A percentile compares a stretch with the other conserved stretches of the same genome.
Conservation (phyloP, 805 yeast species). For the Ogataea ganodermae region DNA sequence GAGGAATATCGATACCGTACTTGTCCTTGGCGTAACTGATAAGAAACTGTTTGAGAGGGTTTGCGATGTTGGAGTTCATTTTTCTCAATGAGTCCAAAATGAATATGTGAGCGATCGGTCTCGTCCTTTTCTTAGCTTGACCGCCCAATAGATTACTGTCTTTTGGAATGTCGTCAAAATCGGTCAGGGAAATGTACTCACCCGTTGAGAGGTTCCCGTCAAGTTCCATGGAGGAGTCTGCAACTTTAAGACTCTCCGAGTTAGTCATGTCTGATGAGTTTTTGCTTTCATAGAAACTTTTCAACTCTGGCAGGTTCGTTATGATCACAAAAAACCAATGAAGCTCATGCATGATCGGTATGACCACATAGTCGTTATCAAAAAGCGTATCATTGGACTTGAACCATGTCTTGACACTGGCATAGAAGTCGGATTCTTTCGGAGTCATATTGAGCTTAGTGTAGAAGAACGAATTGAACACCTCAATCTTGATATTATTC, state of each 20-base stretch:
- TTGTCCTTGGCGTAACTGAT: slow-evolving; percentile 70
- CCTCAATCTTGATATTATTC: slow-evolving; percentile 40
- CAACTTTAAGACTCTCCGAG: too few relatives aligned
- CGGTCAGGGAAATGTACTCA: background rate
- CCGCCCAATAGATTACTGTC: slow-evolving; percentile 14
- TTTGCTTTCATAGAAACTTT: slow-evolving; percentile 9
- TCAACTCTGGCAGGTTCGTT: slow-evolving; percentile 46
- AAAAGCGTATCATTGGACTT: slow-evolving; percentile 58
- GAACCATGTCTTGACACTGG: slow-evolving; percentile 77
- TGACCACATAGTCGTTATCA: slow-evolving; percentile 58
- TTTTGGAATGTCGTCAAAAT: slow-evolving; percentile 7
- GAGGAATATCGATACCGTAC: slow-evolving; percentile 47
- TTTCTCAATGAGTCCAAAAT: slow-evolving; percentile 78
- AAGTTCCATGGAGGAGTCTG: too few relatives aligned
- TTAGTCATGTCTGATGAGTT: background rate
- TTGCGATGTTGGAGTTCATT: slow-evolving; percentile 51
- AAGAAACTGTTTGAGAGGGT: slow-evolving; percentile 59
- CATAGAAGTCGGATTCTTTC: slow-evolving; percentile 44
- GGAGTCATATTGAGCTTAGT: slow-evolving; percentile 51
- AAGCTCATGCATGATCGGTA: slow-evolving; percentile 77
- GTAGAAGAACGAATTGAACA: slow-evolving; percentile 84
- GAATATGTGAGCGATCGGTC: slow-evolving; percentile 44
- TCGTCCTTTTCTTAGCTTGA: slow-evolving; percentile 5
- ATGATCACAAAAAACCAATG: slow-evolving; percentile 92
- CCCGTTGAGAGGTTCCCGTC: background rate